Conservation (phyloP, 257 asterid genomes). For the Rehmannia glutinosa region DNA sequence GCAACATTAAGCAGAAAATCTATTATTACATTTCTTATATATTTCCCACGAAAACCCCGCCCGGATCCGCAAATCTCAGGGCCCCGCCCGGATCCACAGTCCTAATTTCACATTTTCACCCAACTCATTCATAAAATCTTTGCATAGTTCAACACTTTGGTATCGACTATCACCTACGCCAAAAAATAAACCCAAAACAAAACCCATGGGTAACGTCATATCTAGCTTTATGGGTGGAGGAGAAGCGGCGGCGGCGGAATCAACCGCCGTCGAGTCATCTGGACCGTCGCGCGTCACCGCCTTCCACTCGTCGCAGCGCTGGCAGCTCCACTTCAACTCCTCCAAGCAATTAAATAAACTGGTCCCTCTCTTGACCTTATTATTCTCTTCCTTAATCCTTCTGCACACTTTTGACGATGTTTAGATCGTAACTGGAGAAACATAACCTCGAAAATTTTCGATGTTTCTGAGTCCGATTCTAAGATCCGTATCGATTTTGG, state of each 20-base stretch:
- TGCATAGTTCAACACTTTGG: too few relatives aligned
- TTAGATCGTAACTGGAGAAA: background rate
- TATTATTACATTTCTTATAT: too few relatives aligned
- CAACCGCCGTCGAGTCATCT: conserved; percentile 26
- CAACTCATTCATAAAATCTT: too few relatives aligned
- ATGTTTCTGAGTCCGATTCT: background rate
- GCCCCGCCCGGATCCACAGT: too few relatives aligned
- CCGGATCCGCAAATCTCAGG: too few relatives aligned
- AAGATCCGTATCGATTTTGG: background rate
- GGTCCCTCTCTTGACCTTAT: conserved; percentile 26
- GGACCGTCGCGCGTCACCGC: conserved; percentile 63
- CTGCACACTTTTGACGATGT: background rate
- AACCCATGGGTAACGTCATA: conserved; percentile 38
- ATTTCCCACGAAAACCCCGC: too few relatives aligned
- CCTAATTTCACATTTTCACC: too few relatives aligned
- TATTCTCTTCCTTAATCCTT: background rate
- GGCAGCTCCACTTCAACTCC: conserved; percentile 72
- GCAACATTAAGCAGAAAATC: too few relatives aligned
- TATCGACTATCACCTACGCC: background rate
- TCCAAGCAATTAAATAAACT: conserved; percentile 70
- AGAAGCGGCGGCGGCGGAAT: conserved; percentile 23
- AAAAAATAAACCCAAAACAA: background rate
- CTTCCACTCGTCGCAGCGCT: conserved; percentile 63
- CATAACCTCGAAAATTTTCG: background rate
- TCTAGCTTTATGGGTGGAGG: conserved; percentile 34